A percentile compares a stretch with the other conserved stretches of the same genome.
Evolutionary conservation across 176 grass and related monocot species (phyloP).

Genomic region (barley (Hordeum vulgare)): DNA sequence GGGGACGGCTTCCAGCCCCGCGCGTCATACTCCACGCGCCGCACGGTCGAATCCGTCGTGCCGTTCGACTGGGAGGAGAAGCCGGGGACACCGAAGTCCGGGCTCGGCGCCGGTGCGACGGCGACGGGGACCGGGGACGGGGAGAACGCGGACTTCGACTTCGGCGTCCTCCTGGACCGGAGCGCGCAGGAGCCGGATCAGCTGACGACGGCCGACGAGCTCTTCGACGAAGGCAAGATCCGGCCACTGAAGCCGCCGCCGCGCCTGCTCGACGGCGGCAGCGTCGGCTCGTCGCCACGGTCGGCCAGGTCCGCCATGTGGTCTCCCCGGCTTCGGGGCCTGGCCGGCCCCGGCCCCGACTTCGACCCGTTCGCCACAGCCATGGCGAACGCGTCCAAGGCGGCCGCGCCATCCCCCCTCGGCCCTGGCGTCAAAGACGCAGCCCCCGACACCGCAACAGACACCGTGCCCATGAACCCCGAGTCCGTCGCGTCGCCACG

Average conservation of each 20-base stretch:
- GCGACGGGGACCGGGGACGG: not conserved
- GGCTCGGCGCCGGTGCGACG: not conserved
- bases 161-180: slow-evolving; percentile 48
- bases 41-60: slow-evolving; percentile 36
- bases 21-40: slow-evolving; percentile 35
- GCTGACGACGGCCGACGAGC: slow-evolving; percentile 61
- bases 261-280: slow-evolving; percentile 39
- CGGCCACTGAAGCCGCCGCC: slow-evolving; percentile 68
- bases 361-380: slow-evolving; percentile 80
- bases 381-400: slow-evolving; percentile 50
- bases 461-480: not conserved
- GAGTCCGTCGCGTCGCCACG: not conserved
- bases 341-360: slow-evolving; percentile 30
- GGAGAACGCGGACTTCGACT: slow-evolving; percentile 60
- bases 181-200: slow-evolving; percentile 3
- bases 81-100: slow-evolving; percentile 65
- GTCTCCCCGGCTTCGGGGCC: slow-evolving; percentile 36
- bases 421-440: slow-evolving; percentile 13
- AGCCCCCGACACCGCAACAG: not conserved
- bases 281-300: slow-evolving; percentile 52
- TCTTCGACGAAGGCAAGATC: slow-evolving; percentile 71
- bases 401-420: slow-evolving; percentile 50
- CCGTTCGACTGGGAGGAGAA: slow-evolving; percentile 83
- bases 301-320: slow-evolving; percentile 41
- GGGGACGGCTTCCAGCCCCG: slow-evolving; percentile 23